Conservation (phyloP, 192 early-diverging fungal species). For the Backusella macrospora region DNA sequence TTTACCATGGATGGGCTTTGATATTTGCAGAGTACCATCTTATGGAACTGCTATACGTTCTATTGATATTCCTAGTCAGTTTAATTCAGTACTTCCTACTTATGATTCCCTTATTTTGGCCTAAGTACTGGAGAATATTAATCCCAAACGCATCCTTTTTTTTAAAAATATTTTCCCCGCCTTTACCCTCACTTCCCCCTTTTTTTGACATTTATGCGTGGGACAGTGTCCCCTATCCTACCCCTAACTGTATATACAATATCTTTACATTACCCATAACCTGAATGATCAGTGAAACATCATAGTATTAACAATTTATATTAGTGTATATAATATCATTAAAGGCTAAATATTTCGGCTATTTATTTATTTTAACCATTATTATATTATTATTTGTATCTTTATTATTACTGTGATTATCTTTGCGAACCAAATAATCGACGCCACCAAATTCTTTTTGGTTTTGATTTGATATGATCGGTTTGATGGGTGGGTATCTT, state of each 20-base stretch:
- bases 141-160: background rate
- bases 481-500: background rate
- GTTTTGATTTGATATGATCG: background rate
- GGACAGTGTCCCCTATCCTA: background rate
- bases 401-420: constrained; percentile 1
- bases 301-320: constrained; percentile 8
- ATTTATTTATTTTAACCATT: background rate
- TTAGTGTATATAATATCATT: background rate
- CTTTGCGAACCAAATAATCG: background rate
- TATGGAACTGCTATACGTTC: constrained; percentile 32
- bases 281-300: background rate
- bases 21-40: constrained; percentile 36
- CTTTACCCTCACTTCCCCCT: background rate
- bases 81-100: constrained; percentile 19
- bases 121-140: background rate
- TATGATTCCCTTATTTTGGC: constrained; percentile 28
- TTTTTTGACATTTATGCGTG: constrained; percentile 5
- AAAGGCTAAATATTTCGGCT: background rate
- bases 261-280: background rate
- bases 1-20: constrained; percentile 21
- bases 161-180: background rate
- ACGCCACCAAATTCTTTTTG: constrained; percentile 8
- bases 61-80: constrained; percentile 14
- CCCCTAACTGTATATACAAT: background rate
- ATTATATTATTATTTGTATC: background rate